Evolutionary conservation across 148 eudicot species (phyloP).

Genomic region (Cornus kousa): DNA sequence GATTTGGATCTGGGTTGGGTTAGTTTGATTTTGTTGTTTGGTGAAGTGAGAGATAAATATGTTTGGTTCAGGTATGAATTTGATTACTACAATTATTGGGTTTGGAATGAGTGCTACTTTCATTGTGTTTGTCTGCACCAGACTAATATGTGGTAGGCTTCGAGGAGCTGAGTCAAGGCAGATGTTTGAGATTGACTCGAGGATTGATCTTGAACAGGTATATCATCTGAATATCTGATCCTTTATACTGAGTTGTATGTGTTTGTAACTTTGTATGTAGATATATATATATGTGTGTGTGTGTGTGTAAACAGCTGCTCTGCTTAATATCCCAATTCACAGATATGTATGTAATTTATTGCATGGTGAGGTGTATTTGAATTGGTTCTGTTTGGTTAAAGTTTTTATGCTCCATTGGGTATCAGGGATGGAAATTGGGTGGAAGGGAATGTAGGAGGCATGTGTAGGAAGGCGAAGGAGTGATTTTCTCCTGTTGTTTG

Average conservation of each 20-base stretch:
- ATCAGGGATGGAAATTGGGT: neutral
- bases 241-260: neutral
- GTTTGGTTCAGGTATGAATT: constrained; percentile 54
- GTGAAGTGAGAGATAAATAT: constrained; percentile 20
- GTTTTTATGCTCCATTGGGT: neutral
- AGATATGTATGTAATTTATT: neutral
- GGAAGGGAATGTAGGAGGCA: neutral
- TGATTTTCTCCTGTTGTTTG: too few relatives aligned
- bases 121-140: constrained; percentile 71
- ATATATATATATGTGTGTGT: too few relatives aligned
- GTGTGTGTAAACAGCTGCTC: neutral
- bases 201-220: constrained; percentile 72
- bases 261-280: too few relatives aligned
- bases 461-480: neutral
- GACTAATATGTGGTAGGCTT: constrained; percentile 65
- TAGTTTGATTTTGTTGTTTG: neutral
- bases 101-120: constrained; percentile 79
- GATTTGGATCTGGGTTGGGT: neutral
- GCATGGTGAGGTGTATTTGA: neutral
- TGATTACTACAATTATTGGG: constrained; percentile 63
- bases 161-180: constrained; percentile 38
- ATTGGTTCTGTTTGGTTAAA: neutral
- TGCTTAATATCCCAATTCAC: neutral
- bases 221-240: neutral
- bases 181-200: constrained; percentile 42